Conservation (phyloP, 345 rosid species). For the Bruguiera sexangula region DNA sequence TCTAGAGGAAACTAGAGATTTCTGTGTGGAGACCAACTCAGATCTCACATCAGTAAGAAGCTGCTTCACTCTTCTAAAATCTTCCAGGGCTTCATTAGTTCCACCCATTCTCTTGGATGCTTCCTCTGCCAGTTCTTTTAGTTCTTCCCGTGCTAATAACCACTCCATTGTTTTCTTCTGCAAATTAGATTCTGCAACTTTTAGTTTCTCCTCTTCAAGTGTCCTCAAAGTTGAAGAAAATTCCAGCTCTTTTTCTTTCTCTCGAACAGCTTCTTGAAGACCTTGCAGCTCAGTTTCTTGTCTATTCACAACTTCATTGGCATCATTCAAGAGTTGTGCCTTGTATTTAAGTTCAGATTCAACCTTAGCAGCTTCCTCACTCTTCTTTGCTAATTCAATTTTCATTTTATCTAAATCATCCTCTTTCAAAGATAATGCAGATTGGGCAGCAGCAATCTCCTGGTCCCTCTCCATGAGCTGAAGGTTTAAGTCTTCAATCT, state of each 20-base stretch:
- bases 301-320: conserved; percentile 54
- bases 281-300: conserved; percentile 60
- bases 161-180: conserved; percentile 66
- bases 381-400: conserved; percentile 43
- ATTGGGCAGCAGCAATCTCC: conserved; percentile 41
- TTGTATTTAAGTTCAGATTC: conserved; percentile 47
- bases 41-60: conserved; percentile 70
- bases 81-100: conserved; percentile 53
- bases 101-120: conserved; percentile 41
- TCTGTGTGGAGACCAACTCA: conserved; percentile 63
- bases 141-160: conserved; percentile 62
- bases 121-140: conserved; percentile 47
- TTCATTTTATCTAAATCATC: conserved; percentile 50
- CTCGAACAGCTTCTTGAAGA: conserved; percentile 44
- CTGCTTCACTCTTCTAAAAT: conserved; percentile 60
- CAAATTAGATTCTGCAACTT: conserved; percentile 53
- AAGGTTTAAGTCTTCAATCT: conserved; percentile 60
- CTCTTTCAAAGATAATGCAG: conserved; percentile 50
- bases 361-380: conserved; percentile 42
- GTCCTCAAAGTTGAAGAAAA: conserved; percentile 36
- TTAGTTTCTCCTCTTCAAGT: conserved; percentile 62
- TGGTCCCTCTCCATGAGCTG: conserved; percentile 49
- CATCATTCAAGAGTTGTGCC: conserved; percentile 55
- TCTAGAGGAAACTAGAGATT: conserved; percentile 60
- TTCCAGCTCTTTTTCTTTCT: conserved; percentile 66